Evolutionary conservation across 768 basidiomycete genomes (phyloP), one percentile per base, ranked within the genome.

Genomic region (Mycena haematopus): DNA sequence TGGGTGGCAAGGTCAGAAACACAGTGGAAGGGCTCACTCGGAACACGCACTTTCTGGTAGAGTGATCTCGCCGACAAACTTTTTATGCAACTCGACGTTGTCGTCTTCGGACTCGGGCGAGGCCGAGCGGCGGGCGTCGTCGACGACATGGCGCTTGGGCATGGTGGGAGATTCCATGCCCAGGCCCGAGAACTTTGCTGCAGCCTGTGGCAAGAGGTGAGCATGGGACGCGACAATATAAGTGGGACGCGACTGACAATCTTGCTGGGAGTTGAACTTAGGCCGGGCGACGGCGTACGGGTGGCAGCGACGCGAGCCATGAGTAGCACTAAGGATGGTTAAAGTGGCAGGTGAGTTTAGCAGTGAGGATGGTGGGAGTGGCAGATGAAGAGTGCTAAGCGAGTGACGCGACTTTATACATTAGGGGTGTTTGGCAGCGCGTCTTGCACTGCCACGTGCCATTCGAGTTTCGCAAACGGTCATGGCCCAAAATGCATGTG

Each of bases 41-140:
- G 29, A 36, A 40, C 19, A 66, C 75, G 40, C 75, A 71, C 76
- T 75, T 60, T 85, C 84, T 0, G 80, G 77, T 52, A 86, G 79
- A 35, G 83, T 79, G 27, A 86, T 69, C 49, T 87, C 83, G 19
- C 86, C 85, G 21, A 87, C 85, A 63, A 84, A 86, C 62, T 79
- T 78, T 60, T 69, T 72, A 21, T 80, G 80, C 63, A 76, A 44
- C 54, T 78, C 58, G 11, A 79, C 78, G 29, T 79, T 27, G n/a
- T n/a, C n/a, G n/a, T n/a, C n/a, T n/a, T n/a, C n/a, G n/a, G n/a
- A n/a, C n/a, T n/a, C n/a, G n/a, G 27, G 77, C 35, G 78, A 77
- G 36, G 76, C 66, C 22, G 77, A 73, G 25, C 75, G 74, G 25
- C 71, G 76, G 42, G 69, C 74, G 50, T 79, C 77, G 46, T 79